Percentiles rank a stretch among this genome's conserved stretches.
Evolutionary conservation across 148 eudicot species (phyloP).

Genomic region (Rhododendron henanense): DNA sequence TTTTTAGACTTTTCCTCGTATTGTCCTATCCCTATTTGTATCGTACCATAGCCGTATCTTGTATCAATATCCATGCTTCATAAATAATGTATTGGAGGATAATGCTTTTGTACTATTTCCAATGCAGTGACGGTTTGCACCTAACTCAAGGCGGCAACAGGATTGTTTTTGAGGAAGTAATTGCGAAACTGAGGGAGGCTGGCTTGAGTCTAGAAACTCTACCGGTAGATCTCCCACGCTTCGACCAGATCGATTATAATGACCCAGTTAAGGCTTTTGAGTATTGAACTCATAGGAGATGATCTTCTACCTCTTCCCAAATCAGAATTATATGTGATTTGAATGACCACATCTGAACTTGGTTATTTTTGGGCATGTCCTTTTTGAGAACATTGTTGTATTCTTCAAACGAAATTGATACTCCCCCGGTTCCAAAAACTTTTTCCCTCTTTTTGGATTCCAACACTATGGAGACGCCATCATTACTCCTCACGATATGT

Average conservation of each 20-base stretch:
- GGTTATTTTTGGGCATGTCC: neutral
- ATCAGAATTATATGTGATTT: neutral
- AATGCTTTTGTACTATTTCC: neutral
- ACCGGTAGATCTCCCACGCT: conserved; percentile 60
- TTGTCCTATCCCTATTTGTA: neutral
- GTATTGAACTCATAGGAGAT: conserved; percentile 13
- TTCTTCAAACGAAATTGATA: neutral
- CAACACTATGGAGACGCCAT: neutral
- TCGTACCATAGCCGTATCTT: neutral
- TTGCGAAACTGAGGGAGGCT: conserved; percentile 43
- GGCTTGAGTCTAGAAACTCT: conserved; percentile 57
- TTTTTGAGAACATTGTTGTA: neutral
- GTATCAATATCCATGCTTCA: neutral
- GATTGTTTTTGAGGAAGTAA: conserved; percentile 71
- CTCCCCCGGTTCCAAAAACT: neutral
- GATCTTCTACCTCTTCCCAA: neutral
- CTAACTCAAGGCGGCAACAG: conserved; percentile 57
- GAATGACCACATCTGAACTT: neutral
- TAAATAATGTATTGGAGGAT: neutral
- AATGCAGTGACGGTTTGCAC: conserved; percentile 85
- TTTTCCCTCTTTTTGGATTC: neutral
- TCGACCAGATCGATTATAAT: conserved; percentile 50
- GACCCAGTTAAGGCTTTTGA: conserved; percentile 60
- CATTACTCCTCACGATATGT: too few relatives aligned
- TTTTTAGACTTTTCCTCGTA: neutral